Base-by-base conservation (phyloP, 2,329 filamentous ascomycete species). In the Aspergillus pseudoviridinutans region DNA sequence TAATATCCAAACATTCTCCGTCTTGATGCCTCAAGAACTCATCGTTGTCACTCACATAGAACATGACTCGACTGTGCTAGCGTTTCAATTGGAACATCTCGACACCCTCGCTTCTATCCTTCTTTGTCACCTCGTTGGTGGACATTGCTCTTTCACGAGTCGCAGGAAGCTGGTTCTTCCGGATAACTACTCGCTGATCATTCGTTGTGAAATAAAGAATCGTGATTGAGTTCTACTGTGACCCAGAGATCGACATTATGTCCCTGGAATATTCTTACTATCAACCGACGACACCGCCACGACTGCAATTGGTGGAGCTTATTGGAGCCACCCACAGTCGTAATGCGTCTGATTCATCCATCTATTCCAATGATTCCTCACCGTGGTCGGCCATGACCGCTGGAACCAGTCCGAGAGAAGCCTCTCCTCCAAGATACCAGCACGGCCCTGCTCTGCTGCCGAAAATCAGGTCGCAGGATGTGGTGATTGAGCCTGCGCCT, bases 401-500 rank as follows among this genome's bases (percentile, higher is more conserved):
- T 64, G 80, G 85, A 66, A 88, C 87, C 54, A 92, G 89, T 12
- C 89, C 90, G 54, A 83, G 82, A 54, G 81, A 83, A 62, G 89
- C 89, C 35, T 72, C 70, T 24, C 89, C 90, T 59, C 84, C 92
- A 65, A 84, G 87, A 60, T 88, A 91, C 60, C 88, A 92, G 76
- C 90, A 91, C 53, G 78, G 77, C 22, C 90, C 91, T 53, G 80
- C 91, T 51, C 80, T 96, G 58, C 81, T 96, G 32, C 91, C 91
- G 69, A 94, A 92, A 82, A 92, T 95, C 77, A 85, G 91, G 60
- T 85, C 85, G 44, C 91, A 94, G 76, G 91, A 96, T 76, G 89
- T 93, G 75, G 82, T 87, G 60, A 84, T 91, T 60, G 85, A 87
- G 63, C 83, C 83, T 44, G 78, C 79, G 44, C 78, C 80, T 53